These are phyloP conservation scores for Trametes cubensis DNA, from an alignment of 768 basidiomycete species.

Conservation along the genomic window DNA sequence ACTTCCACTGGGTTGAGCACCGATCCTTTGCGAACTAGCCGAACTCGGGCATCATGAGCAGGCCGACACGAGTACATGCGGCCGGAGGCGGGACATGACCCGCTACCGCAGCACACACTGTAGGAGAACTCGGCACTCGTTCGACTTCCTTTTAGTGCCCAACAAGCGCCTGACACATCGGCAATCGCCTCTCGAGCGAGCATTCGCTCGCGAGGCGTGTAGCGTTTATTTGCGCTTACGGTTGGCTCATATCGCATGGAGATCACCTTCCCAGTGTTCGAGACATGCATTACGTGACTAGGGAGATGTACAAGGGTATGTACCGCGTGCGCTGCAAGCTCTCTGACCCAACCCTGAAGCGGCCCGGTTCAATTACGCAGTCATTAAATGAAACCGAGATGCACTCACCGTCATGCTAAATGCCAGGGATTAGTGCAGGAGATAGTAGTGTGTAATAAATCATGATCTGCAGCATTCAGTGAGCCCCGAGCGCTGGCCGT, in stretches of 20 bases:
- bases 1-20: no score
- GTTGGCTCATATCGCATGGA: background rate
- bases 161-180: background rate
- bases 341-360: slow-evolving; percentile 8
- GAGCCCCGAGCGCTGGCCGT: background rate
- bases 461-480: slow-evolving; percentile 4
- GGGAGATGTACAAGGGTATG: slow-evolving; percentile 11
- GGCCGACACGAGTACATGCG: background rate
- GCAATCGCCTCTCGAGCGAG: background rate
- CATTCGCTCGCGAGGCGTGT: no score
- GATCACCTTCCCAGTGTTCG: background rate
- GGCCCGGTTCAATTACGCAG: background rate
- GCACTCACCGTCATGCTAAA: slow-evolving; percentile 6
- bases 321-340: slow-evolving; percentile 6
- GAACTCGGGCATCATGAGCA: no score
- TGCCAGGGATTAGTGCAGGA: slow-evolving; percentile 12
- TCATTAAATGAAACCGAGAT: background rate
- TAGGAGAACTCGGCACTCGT: background rate
- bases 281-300: slow-evolving; percentile 3
- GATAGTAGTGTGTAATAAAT: slow-evolving; percentile 20
- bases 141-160: background rate
- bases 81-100: background rate
- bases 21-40: no score
- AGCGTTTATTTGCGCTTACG: no score
- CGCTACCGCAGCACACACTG: slow-evolving; percentile 5